Base-by-base conservation (phyloP, 768 basidiomycete genomes). In the Amanita rimosa region DNA sequence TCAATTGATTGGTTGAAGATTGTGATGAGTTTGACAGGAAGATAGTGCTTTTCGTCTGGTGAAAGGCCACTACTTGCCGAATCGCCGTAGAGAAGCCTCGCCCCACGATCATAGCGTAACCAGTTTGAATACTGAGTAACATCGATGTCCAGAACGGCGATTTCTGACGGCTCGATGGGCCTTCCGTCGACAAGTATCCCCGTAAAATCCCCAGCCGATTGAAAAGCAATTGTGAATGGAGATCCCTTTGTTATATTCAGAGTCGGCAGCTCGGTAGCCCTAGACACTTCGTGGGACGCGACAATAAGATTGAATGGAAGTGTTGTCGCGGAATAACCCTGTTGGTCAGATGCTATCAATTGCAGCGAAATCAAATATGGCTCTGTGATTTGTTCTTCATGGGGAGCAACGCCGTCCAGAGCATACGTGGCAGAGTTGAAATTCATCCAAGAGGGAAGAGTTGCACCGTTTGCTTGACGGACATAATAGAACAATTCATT, bases 381-480 rank as follows among this genome's bases (percentile, higher is more conserved):
- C 5, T 67, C 66, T 22, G 62, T 44, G n/a, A 67, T 51, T 14
- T 57, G 56, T 35, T 67, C 58, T 26, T 73, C 64, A 46, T 61
- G 41, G 1, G 93, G 94, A 3, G 83, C 75, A 17, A 85, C 73
- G 8, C 94, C 94, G 53, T 85, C 74, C 45, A 96, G 76, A 2
- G 92, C 92, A 49, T 86, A 64, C 13, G 75, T 75, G 16, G 68
- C 55, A 10, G 78, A 60, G 62, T 90, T 72, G 64, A 90, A 98
- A 9, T 48, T 52, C 61, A 95, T 69, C 85, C 90, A 96, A 7
- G 64, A 53, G 0, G 92, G 93, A 24, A 91, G 68, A 4, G 71
- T 68, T 1, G 79, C 76, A n/a, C 87, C 83, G 54, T 89, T 78
- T 1, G 70, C 67, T 57, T 76, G 75, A 29, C 75, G 70, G 22